These are phyloP conservation scores for Talaromyces proteolyticus DNA, from an alignment of 495 filamentous ascomycete genomes.

Conservation along the genomic window DNA sequence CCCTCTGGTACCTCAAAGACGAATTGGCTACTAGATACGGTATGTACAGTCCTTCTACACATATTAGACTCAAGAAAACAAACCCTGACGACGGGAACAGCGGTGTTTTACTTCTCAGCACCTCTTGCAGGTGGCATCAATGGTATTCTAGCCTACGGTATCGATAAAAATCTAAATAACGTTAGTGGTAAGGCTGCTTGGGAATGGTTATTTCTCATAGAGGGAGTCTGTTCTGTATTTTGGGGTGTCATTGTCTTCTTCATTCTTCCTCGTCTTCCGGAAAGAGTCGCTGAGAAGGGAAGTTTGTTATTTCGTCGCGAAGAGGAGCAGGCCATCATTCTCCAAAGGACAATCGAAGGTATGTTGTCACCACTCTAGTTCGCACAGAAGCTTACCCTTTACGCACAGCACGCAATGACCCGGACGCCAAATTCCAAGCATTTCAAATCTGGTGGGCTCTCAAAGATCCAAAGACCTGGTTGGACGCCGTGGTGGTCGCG, in stretches of 20 bases:
- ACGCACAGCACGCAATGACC: not conserved
- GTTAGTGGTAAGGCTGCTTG: constrained; percentile 1
- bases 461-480: constrained; percentile 1
- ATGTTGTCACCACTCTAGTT: not conserved
- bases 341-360: not conserved
- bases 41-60: not conserved
- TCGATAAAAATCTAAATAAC: not conserved
- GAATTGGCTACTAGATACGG: not conserved
- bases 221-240: not conserved
- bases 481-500: not conserved
- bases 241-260: not conserved
- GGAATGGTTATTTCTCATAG: constrained; percentile 2
- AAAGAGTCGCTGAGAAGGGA: not conserved
- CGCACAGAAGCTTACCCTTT: not conserved
- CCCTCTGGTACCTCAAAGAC: constrained; percentile 1
- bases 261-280: not conserved
- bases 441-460: constrained; percentile 1
- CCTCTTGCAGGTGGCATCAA: not conserved
- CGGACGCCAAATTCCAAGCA: constrained; percentile 1
- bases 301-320: not conserved
- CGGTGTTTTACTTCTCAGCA: not conserved
- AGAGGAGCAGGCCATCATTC: not conserved
- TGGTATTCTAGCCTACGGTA: constrained; percentile 1
- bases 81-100: not conserved
- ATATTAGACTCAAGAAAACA: not conserved